Conservation (phyloP, 441 rosid genomes). For the Metrosideros polymorpha region DNA sequence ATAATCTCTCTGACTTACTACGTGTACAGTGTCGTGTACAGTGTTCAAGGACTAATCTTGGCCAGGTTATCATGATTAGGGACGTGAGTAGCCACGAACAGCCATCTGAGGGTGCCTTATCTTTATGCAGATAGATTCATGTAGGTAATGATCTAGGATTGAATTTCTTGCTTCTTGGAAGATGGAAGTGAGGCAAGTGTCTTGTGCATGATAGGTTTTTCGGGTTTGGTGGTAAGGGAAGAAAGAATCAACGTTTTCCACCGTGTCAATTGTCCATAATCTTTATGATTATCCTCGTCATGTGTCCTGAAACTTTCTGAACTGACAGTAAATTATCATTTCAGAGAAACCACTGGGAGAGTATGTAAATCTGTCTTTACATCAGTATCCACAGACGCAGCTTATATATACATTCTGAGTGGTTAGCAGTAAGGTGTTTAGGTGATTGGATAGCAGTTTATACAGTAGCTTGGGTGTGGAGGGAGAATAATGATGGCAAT, state of each 20-base stretch:
- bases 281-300: background rate
- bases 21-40: background rate
- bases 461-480: background rate
- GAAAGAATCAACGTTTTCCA: background rate
- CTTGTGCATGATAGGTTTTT: background rate
- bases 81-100: background rate
- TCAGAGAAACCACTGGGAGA: background rate
- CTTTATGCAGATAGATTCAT: background rate
- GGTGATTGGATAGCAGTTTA: background rate
- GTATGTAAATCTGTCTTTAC: background rate
- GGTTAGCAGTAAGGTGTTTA: background rate
- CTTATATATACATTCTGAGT: background rate
- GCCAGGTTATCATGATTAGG: background rate
- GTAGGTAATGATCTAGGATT: background rate
- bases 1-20: background rate
- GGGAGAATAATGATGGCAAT: background rate
- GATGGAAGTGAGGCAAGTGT: background rate
- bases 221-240: background rate
- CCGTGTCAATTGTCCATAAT: background rate
- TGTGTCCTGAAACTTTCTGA: background rate
- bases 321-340: background rate
- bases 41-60: background rate
- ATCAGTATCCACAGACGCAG: background rate
- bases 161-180: background rate
- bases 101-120: background rate